These are phyloP conservation scores for Brassica carinata DNA, from an alignment of 345 rosid species.

Conservation along the genomic window DNA sequence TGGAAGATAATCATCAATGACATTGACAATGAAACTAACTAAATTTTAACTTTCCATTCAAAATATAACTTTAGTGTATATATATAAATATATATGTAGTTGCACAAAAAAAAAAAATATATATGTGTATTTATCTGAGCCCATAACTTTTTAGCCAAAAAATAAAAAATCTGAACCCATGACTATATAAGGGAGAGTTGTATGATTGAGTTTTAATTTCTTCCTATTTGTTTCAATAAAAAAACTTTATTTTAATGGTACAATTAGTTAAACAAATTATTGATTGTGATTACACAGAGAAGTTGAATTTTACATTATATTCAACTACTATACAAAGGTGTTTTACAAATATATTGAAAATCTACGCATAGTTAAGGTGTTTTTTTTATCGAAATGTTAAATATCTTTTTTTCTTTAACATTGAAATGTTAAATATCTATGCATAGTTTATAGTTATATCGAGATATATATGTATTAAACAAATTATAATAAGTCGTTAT, in stretches of 20 bases:
- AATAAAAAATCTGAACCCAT: not conserved
- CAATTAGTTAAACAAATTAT: not conserved
- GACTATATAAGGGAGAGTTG: not conserved
- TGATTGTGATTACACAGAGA: not conserved
- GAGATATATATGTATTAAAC: not conserved
- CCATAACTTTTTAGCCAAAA: not conserved
- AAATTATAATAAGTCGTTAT: not conserved
- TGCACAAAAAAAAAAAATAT: no score
- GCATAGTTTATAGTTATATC: not conserved
- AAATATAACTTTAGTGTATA: not conserved
- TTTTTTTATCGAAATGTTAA: no score
- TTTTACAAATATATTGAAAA: not conserved
- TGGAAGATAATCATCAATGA: constrained; percentile 15
- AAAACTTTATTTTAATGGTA: not conserved
- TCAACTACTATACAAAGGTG: not conserved
- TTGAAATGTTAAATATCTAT: no score
- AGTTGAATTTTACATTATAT: not conserved
- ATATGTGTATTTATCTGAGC: not conserved
- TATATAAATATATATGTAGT: no score
- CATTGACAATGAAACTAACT: not conserved
- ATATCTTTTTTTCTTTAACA: no score
- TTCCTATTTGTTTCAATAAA: not conserved
- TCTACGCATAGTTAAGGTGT: no score
- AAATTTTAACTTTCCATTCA: not conserved
- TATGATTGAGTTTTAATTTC: not conserved